Conservation (phyloP, 2,329 filamentous ascomycete species). For the Sclerotiophoma versabilis region DNA sequence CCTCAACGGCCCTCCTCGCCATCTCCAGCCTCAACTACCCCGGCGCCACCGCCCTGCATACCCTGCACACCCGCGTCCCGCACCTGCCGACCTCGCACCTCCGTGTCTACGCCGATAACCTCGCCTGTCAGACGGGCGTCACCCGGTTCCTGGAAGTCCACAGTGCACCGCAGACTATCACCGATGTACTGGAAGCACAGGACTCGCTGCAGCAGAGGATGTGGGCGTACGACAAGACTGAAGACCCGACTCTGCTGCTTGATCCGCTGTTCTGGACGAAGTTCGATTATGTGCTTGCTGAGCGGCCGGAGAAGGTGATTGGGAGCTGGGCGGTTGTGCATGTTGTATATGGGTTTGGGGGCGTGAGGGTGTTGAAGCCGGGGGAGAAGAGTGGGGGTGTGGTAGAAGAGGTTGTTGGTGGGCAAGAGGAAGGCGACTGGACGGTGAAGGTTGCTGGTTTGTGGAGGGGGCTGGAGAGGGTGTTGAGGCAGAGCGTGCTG, state of each 20-base stretch:
- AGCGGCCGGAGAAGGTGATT: conserved; percentile 57
- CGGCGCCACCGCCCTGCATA: conserved; percentile 76
- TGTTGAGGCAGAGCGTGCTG: conserved; percentile 47
- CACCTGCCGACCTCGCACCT: conserved; percentile 25
- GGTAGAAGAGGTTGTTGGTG: conserved; percentile 23
- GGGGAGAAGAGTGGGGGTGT: conserved; percentile 39
- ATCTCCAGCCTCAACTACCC: conserved; percentile 93
- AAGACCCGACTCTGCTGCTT: conserved; percentile 56
- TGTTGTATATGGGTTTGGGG: conserved; percentile 60
- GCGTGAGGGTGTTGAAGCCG: conserved; percentile 57
- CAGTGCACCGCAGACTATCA: conserved; percentile 35
- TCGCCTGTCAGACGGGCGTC: conserved; percentile 69
- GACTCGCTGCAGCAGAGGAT: conserved; percentile 25
- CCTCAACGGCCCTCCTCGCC: conserved; percentile 72
- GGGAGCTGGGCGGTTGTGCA: conserved; percentile 61
- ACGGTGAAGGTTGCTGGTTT: conserved; percentile 24
- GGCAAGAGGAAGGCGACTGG: conserved; percentile 25
- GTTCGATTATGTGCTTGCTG: conserved; percentile 66
- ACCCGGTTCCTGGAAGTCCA: conserved; percentile 62
- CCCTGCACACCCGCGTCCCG: conserved; percentile 46
- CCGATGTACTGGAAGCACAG: conserved; percentile 35
- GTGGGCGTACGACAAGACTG: conserved; percentile 69
- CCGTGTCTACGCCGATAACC: conserved; percentile 64
- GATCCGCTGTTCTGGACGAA: conserved; percentile 63
- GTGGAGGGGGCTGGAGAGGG: conserved; percentile 42